These are phyloP conservation scores for Mycena polygramma DNA, from an alignment of 768 basidiomycete species.

Conservation along the genomic window DNA sequence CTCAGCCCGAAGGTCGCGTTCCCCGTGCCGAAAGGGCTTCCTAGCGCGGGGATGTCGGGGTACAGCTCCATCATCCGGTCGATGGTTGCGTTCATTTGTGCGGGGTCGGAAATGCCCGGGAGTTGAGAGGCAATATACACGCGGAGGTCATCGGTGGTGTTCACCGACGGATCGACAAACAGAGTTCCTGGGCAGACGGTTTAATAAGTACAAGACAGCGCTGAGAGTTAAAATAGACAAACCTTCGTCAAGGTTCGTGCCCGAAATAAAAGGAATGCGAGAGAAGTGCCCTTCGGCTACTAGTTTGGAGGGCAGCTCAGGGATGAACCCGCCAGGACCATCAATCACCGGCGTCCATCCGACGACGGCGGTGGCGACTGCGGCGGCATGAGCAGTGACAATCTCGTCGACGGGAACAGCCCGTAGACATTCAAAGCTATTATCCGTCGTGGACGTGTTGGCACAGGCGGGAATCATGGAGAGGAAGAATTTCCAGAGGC, in stretches of 20 bases:
- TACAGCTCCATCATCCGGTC: constrained; percentile 51
- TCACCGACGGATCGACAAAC: constrained; percentile 41
- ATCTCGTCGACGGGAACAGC: constrained; percentile 45
- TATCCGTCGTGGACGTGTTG: constrained; percentile 40
- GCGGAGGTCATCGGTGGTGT: constrained; percentile 41
- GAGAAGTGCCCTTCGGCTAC: constrained; percentile 50
- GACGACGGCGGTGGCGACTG: constrained; percentile 43
- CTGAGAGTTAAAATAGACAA: not conserved
- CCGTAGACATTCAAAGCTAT: constrained; percentile 48
- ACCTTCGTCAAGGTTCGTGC: constrained; percentile 61
- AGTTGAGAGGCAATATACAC: constrained; percentile 38
- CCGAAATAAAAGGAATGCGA: constrained; percentile 57
- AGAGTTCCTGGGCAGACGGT: constrained; percentile 44
- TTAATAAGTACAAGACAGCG: not conserved
- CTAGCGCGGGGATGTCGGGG: constrained; percentile 54
- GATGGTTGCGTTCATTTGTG: constrained; percentile 28
- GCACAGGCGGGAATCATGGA: constrained; percentile 44
- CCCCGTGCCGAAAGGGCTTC: constrained; percentile 56
- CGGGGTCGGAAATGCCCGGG: constrained; percentile 38
- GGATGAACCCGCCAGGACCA: constrained; percentile 52
- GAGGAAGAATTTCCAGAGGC: constrained; percentile 47
- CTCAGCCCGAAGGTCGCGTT: constrained; percentile 57
- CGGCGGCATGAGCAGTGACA: constrained; percentile 40
- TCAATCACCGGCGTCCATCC: constrained; percentile 56
- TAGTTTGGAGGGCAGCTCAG: constrained; percentile 51